Conservation (phyloP, 352 stramenopile species). For the Phytophthora agathidicida region DNA sequence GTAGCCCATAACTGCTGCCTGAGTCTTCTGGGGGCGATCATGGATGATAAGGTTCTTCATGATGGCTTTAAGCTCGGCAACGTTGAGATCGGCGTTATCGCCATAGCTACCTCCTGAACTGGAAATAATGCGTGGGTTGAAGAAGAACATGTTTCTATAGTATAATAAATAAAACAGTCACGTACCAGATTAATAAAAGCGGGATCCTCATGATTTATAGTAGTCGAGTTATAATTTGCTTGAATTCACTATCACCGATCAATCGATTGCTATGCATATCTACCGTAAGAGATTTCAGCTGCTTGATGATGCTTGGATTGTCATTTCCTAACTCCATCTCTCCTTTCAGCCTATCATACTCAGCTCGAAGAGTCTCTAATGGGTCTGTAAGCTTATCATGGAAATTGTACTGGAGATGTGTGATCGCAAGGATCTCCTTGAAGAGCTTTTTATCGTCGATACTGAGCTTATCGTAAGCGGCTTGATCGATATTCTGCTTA, state of each 20-base stretch:
- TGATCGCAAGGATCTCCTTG: slow-evolving; percentile 15
- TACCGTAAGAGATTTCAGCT: slow-evolving; percentile 12
- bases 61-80: slow-evolving; percentile 12
- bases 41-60: slow-evolving; percentile 23
- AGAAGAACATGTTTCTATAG: slow-evolving; percentile 17
- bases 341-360: slow-evolving; percentile 17
- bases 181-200: slow-evolving; percentile 8
- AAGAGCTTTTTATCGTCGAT: slow-evolving; percentile 15
- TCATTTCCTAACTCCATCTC: slow-evolving; percentile 1
- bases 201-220: too few relatives aligned
- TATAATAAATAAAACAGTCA: slow-evolving; percentile 10
- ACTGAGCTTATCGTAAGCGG: slow-evolving; percentile 11
- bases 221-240: slow-evolving; percentile 10
- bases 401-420: slow-evolving; percentile 14
- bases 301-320: slow-evolving; percentile 9
- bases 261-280: slow-evolving; percentile 31
- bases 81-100: slow-evolving; percentile 27
- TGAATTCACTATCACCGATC: slow-evolving; percentile 25
- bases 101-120: slow-evolving; percentile 25
- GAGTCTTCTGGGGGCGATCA: too few relatives aligned
- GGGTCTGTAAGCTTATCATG: slow-evolving; percentile 10
- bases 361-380: slow-evolving; percentile 13
- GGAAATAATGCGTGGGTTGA: slow-evolving; percentile 28
- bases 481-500: slow-evolving; percentile 8
- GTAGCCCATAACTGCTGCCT: too few relatives aligned